Base-by-base conservation (phyloP, 306 rosid genomes). In the Casuarina glauca region DNA sequence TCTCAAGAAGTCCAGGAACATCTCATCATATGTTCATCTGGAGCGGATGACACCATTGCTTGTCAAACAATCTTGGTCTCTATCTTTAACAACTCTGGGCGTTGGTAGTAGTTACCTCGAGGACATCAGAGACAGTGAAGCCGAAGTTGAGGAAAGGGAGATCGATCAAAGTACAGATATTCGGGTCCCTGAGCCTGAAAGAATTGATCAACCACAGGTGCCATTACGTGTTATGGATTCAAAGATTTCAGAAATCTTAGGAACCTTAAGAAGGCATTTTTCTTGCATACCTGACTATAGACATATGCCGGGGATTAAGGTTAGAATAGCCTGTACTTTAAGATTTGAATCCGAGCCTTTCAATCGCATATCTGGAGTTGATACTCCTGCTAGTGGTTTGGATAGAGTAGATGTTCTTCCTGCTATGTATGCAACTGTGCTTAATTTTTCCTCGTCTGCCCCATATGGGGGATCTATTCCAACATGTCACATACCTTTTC, bases 231-330 rank as follows among this genome's bases (percentile, higher is more conserved):
- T 95, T 73, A 87, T 82, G 84, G 98, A 92, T 86, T 86, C 98
- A n/a, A 92, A 87, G 83, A 85, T 87, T 45, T 85, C 98, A 4
- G 97, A 87, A 86, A 92, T 92, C 81, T 84, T 95, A 83, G 83
- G 78, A 74, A 87, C 78, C 6, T 78, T 92, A 74, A 87, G 97
- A 84, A 86, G 73, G 83, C 88, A 95, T 84, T 95, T 90, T 86
- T 89, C 98, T 73, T 86, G 89, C 89, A 88, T 95, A 79, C 97
- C 97, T 70, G 98, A 95, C 86, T 91, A 74, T 87, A 90, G 97
- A 91, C 79, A 86, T 75, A 89, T 85, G 98, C 82, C 88, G 58
- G 98, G 97, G 66, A 81, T 91, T 73, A 91, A 79, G 86, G 97
- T 95, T 70, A 86, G 74, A 82, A 85, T 95, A 83, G 72, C 85